Evolutionary conservation across 371 early-diverging fungal genomes (phyloP).

Genomic region (Apophysomyces ossiformis): DNA sequence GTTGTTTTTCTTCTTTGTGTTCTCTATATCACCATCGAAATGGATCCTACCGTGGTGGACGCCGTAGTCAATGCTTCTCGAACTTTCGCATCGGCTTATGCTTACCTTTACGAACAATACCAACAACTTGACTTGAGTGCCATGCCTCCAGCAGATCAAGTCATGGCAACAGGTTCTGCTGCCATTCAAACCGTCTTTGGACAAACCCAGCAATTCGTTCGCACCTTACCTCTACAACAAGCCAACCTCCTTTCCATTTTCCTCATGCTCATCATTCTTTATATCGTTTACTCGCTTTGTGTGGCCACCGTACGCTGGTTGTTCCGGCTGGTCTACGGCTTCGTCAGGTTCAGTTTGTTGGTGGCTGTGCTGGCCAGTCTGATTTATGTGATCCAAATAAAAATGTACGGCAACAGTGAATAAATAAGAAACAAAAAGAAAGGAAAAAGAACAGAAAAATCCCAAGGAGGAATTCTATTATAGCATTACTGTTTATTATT

Average conservation of each 20-base stretch:
- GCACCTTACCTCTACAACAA: slow-evolving; percentile 15
- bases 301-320: slow-evolving; percentile 33
- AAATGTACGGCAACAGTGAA: not conserved
- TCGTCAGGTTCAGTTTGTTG: slow-evolving; percentile 45
- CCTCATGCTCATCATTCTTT: slow-evolving; percentile 32
- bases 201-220: not conserved
- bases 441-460: too few relatives aligned
- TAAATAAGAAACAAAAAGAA: too few relatives aligned
- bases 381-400: slow-evolving; percentile 25
- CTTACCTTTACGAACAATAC: not conserved
- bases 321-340: slow-evolving; percentile 37
- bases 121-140: not conserved
- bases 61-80: not conserved
- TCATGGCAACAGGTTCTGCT: not conserved
- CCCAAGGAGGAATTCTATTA: too few relatives aligned
- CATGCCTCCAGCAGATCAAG: not conserved
- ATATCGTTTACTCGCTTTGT: slow-evolving; percentile 34
- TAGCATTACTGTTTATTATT: too few relatives aligned
- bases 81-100: not conserved
- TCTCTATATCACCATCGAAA: not conserved
- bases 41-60: slow-evolving; percentile 2
- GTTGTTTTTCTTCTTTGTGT: not conserved
- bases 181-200: not conserved
- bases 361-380: slow-evolving; percentile 25
- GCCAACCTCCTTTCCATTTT: slow-evolving; percentile 38